These are phyloP conservation scores for Fusarium oligoseptatum DNA, from an alignment of 2,329 filamentous ascomycete genomes.

Conservation along the genomic window DNA sequence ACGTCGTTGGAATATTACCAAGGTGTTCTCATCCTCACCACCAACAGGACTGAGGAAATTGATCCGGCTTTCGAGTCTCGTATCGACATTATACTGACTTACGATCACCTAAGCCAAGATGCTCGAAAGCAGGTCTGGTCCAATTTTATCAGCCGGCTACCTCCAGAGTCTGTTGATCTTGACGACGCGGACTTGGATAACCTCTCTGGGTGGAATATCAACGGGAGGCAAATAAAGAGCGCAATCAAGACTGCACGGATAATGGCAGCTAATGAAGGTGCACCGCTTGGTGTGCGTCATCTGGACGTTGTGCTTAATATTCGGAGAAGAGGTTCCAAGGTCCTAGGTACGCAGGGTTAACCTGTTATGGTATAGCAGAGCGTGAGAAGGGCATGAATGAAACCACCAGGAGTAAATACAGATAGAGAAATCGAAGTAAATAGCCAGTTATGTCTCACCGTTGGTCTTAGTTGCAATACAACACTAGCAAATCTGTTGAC, in stretches of 20 bases:
- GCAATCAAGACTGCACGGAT: constrained; percentile 20
- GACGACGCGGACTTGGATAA: neutral
- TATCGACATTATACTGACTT: constrained; percentile 57
- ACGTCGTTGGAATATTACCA: constrained; percentile 52
- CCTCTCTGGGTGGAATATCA: constrained; percentile 3
- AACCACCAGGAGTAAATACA: neutral
- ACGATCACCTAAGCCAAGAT: constrained; percentile 41
- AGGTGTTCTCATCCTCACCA: constrained; percentile 56
- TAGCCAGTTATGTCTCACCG: neutral
- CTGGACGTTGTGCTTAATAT: constrained; percentile 16
- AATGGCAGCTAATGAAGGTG: constrained; percentile 2
- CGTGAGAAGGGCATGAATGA: neutral
- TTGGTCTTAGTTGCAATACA: neutral
- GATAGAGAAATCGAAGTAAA: neutral
- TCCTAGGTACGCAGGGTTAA: neutral
- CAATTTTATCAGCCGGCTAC: neutral
- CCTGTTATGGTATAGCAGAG: neutral
- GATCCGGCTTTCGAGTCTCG: constrained; percentile 59
- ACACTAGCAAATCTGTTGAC: no score
- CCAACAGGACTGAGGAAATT: constrained; percentile 56
- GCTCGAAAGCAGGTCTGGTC: constrained; percentile 44
- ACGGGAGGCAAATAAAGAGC: constrained; percentile 40
- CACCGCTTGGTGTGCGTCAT: constrained; percentile 1
- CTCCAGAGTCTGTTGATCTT: neutral
- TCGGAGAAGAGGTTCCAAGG: constrained; percentile 1